Percentiles rank a stretch among this genome's conserved stretches.
phyloP scores from a whole-genome alignment of 139 green algal species.

The Gonium pectorale region DNA sequence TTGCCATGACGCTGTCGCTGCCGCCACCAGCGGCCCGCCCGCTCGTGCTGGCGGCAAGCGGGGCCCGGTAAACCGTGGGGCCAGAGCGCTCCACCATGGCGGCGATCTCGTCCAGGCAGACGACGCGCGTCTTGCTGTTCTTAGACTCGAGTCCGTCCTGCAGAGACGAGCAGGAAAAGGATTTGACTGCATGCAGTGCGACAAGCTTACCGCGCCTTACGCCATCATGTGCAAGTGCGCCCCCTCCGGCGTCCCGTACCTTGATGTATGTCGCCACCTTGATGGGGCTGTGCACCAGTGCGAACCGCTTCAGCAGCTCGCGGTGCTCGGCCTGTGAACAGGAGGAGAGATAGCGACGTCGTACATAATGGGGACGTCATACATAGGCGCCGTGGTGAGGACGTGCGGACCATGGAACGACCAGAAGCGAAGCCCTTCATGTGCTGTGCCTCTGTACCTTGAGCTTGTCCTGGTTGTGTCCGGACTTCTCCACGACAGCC shows the following conservation, averaged over 20 bases:
- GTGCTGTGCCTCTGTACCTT: too few species aligned
- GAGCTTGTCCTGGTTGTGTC: conserved; percentile 85
- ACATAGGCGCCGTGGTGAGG: too few species aligned
- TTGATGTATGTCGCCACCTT: conserved; percentile 58
- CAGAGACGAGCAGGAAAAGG: too few species aligned
- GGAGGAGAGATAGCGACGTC: too few species aligned
- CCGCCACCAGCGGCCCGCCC: neutral
- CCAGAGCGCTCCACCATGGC: conserved; percentile 75
- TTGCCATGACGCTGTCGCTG: conserved; percentile 45
- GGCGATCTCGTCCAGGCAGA: conserved; percentile 88
- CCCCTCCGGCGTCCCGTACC: too few species aligned
- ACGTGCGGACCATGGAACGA: too few species aligned
- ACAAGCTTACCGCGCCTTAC: too few species aligned
- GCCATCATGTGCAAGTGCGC: too few species aligned
- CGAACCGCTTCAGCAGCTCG: conserved; percentile 81
- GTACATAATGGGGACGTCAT: too few species aligned
- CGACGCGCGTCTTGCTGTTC: conserved; percentile 91
- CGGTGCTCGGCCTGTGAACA: conserved; percentile 68
- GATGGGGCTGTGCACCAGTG: conserved; percentile 64
- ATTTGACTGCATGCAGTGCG: too few species aligned
- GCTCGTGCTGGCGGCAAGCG: neutral
- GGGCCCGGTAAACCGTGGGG: conserved; percentile 50
- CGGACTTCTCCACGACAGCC: conserved; percentile 92
- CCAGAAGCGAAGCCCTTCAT: too few species aligned
- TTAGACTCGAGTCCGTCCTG: conserved; percentile 87